Base-by-base conservation (phyloP, 2,329 filamentous ascomycete species). In the Polytolypa hystricis region DNA sequence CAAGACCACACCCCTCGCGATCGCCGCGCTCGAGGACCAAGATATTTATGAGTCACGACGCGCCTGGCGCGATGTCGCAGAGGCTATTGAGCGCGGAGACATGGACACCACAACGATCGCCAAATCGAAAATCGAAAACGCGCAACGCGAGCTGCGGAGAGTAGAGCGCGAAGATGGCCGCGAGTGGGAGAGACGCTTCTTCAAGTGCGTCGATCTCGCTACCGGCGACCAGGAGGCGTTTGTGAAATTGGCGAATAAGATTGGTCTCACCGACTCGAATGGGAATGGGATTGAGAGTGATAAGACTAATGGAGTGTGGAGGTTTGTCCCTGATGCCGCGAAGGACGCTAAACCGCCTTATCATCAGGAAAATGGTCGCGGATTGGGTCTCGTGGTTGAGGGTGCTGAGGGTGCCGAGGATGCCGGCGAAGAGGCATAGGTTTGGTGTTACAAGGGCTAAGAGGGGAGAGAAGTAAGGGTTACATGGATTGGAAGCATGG, bases 61-160 rank as follows among this genome's bases (percentile, higher is more conserved):
- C 40, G 89, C 89, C 3, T 96, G 89, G 91, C 67, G 73, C 44
- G 84, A 83, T 52, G 89, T 96, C 17, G 84, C 84, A 1, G 73
- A 74, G 19, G 85, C 79, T 31, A 91, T 96, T 50, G 70, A 75
- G 39, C 75, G 72, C 47, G 83, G 85, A 40, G 84, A 95, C 57
- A 84, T 95, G 73, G 84, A 94, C 48, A 65, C 73, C 4, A 84
- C 85, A 1, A 77, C 77, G 2, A 54, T 64, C 10, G 84, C 93
- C 56, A 96, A 96, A 69, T 73, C 74, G 39, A 84, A 84, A 60
- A 93, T 96, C 45, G 91, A 96, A 62, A 84, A 85, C 48, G 77
- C 79, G 23, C 89, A 96, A 67, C 77, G 86, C 10, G 84, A 73
- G 58, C 69, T 77, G 63, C 77, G 87, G 45, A 74, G 74, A 55